Percentiles rank a stretch among this genome's conserved stretches.
Evolutionary conservation across 2,329 filamentous ascomycete species (phyloP).

Genomic region (Colletotrichum liriopes): DNA sequence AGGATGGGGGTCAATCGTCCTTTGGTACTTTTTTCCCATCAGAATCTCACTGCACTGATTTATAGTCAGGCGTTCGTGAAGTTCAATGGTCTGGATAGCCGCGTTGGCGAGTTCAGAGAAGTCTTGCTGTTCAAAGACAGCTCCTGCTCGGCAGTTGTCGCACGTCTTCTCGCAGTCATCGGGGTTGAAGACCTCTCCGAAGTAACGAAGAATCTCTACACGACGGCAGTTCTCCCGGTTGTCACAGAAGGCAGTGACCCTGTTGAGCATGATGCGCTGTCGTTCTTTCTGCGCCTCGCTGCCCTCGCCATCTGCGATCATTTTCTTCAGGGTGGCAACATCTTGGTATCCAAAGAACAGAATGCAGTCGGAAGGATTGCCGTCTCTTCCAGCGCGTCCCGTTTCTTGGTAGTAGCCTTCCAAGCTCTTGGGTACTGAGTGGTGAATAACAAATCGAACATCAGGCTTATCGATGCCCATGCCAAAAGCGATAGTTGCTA

Average conservation of each 20-base stretch:
- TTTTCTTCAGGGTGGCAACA: constrained; percentile 78
- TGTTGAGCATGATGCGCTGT: constrained; percentile 87
- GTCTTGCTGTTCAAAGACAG: constrained; percentile 81
- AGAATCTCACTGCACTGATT: constrained; percentile 89
- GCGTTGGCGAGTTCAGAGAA: constrained; percentile 82
- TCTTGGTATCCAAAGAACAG: constrained; percentile 90
- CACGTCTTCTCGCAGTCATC: constrained; percentile 82
- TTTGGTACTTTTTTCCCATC: constrained; percentile 77
- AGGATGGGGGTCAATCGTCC: constrained; percentile 68
- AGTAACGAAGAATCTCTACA: constrained; percentile 92
- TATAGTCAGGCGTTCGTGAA: constrained; percentile 77
- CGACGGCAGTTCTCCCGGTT: constrained; percentile 90
- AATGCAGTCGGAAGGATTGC: constrained; percentile 88
- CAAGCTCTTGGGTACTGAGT: constrained; percentile 92
- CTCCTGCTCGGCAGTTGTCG: constrained; percentile 88
- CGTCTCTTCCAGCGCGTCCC: constrained; percentile 93
- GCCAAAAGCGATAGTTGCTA: constrained; percentile 97
- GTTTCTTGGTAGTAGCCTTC: constrained; percentile 99
- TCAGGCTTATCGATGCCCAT: constrained; percentile 99
- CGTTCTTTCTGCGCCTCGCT: constrained; percentile 85
- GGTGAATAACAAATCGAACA: constrained; percentile 96
- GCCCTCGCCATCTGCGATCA: constrained; percentile 88
- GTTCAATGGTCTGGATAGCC: constrained; percentile 78
- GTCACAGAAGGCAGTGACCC: constrained; percentile 90
- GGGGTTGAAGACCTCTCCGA: constrained; percentile 85